Evolutionary conservation across 371 early-diverging fungal species (phyloP).

Genomic region (Batkoa obscura): DNA sequence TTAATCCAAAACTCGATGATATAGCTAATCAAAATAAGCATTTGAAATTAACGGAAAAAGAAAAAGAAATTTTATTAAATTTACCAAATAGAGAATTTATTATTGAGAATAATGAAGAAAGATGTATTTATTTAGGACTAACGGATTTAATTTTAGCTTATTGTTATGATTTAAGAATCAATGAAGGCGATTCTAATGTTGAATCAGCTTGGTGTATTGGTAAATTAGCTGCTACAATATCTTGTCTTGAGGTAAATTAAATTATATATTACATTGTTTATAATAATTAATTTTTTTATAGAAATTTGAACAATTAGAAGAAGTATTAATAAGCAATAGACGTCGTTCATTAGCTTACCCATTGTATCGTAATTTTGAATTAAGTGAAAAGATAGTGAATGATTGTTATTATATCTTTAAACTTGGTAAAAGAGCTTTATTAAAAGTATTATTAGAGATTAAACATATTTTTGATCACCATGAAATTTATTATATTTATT

Average conservation of each 20-base stretch:
- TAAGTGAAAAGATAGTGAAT: slow-evolving; percentile 43
- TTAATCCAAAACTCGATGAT: neutral
- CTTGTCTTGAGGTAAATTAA: slow-evolving; percentile 46
- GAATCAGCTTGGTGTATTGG: slow-evolving; percentile 86
- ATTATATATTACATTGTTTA: neutral
- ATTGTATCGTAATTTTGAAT: slow-evolving; percentile 51
- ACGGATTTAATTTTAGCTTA: slow-evolving; percentile 85
- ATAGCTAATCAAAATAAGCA: neutral
- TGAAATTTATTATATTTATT: slow-evolving; percentile 67
- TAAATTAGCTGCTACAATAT: slow-evolving; percentile 56
- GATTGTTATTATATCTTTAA: slow-evolving; percentile 70
- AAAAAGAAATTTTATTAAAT: slow-evolving; percentile 32
- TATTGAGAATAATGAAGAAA: slow-evolving; percentile 22
- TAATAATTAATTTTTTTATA: slow-evolving; percentile 8
- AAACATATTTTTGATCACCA: slow-evolving; percentile 65
- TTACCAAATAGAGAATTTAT: slow-evolving; percentile 64
- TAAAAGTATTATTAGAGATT: slow-evolving; percentile 57
- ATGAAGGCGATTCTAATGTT: slow-evolving; percentile 67
- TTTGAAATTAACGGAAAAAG: neutral
- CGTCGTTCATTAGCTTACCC: slow-evolving; percentile 75
- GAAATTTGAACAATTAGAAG: slow-evolving; percentile 41
- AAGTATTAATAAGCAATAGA: slow-evolving; percentile 34
- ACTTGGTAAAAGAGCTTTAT: slow-evolving; percentile 58
- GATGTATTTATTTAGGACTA: slow-evolving; percentile 57
- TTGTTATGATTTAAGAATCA: slow-evolving; percentile 65